phyloP scores from a whole-genome alignment of 352 stramenopile species.

The Phytophthora meadii region DNA sequence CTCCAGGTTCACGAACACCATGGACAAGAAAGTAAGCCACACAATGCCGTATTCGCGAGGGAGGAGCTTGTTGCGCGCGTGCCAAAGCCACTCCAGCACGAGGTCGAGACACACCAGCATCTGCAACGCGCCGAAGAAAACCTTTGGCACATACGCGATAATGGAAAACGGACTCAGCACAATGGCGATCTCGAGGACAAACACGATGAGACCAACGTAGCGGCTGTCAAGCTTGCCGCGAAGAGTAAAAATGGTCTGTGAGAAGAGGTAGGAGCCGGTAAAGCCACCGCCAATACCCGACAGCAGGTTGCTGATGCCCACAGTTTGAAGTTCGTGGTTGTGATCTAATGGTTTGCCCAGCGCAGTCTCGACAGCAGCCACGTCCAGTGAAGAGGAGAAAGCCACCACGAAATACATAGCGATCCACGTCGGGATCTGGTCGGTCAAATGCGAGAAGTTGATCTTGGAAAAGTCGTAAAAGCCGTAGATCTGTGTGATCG shows the following conservation, averaged over 20 bases:
- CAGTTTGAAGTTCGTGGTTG: conserved; percentile 95
- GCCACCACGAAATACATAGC: conserved; percentile 99
- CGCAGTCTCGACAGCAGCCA: conserved; percentile 98
- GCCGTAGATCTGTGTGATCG: conserved; percentile 78
- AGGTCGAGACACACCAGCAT: conserved; percentile 97
- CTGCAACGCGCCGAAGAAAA: conserved; percentile 97
- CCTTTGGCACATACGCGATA: conserved; percentile 96
- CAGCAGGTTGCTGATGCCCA: conserved; percentile 97
- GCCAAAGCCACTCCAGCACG: conserved; percentile 96
- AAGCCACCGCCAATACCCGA: conserved; percentile 97
- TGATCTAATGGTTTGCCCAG: conserved; percentile 94
- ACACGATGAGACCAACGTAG: conserved; percentile 77
- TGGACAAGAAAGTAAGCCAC: conserved; percentile 94
- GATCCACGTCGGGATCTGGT: conserved; percentile 91
- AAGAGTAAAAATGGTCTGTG: conserved; percentile 94
- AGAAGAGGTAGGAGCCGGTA: conserved; percentile 99
- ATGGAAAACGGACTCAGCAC: conserved; percentile 94
- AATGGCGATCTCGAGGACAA: conserved; percentile 75
- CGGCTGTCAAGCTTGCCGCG: conserved; percentile 79
- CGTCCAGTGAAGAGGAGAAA: conserved; percentile 97
- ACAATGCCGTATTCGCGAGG: conserved; percentile 93
- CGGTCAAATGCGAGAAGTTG: conserved; percentile 63
- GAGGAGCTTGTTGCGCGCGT: conserved; percentile 88
- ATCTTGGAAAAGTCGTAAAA: conserved; percentile 80
- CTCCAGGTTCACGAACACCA: conserved; percentile 95